A percentile compares a stretch with the other conserved stretches of the same genome.
These are phyloP conservation scores for Mycosarcoma maydis DNA, from an alignment of 1,284 basidiomycete genomes.

Conservation along the genomic window DNA sequence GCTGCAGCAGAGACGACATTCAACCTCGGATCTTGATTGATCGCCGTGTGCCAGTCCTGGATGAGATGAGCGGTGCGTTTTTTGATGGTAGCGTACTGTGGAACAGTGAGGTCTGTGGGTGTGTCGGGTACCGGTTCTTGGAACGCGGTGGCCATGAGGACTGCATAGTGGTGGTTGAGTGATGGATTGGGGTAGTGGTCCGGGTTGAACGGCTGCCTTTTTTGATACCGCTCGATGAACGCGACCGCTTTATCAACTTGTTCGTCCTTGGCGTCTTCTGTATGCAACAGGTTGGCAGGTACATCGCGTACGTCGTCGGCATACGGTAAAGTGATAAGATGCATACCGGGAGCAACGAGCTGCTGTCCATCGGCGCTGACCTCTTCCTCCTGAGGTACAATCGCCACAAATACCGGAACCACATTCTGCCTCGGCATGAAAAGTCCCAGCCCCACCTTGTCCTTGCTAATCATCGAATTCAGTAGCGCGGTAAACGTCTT, in stretches of 20 bases:
- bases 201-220: slow-evolving; percentile 81
- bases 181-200: slow-evolving; percentile 90
- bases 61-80: slow-evolving; percentile 81
- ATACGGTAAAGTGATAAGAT: slow-evolving; percentile 88
- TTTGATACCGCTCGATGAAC: slow-evolving; percentile 82
- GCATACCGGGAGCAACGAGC: slow-evolving; percentile 87
- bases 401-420: slow-evolving; percentile 81
- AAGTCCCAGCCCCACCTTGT: slow-evolving; percentile 82
- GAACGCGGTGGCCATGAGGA: slow-evolving; percentile 89
- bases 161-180: slow-evolving; percentile 85
- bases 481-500: slow-evolving; percentile 89
- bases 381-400: slow-evolving; percentile 83
- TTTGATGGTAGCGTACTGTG: slow-evolving; percentile 81
- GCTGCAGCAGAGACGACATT: slow-evolving; percentile 1
- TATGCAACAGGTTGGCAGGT: slow-evolving; percentile 68
- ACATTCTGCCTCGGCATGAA: slow-evolving; percentile 78
- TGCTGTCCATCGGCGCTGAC: slow-evolving; percentile 74
- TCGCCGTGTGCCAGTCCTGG: slow-evolving; percentile 77
- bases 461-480: slow-evolving; percentile 81
- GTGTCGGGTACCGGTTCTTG: slow-evolving; percentile 72
- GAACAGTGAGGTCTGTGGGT: slow-evolving; percentile 82
- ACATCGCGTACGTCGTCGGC: slow-evolving; percentile 89
- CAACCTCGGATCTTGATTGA: slow-evolving; percentile 72
- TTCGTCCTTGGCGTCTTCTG: slow-evolving; percentile 74
- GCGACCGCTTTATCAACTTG: slow-evolving; percentile 76